Base-by-base conservation (phyloP, 2,329 filamentous ascomycete genomes). In the Ceratocystis cacaofunesta region DNA sequence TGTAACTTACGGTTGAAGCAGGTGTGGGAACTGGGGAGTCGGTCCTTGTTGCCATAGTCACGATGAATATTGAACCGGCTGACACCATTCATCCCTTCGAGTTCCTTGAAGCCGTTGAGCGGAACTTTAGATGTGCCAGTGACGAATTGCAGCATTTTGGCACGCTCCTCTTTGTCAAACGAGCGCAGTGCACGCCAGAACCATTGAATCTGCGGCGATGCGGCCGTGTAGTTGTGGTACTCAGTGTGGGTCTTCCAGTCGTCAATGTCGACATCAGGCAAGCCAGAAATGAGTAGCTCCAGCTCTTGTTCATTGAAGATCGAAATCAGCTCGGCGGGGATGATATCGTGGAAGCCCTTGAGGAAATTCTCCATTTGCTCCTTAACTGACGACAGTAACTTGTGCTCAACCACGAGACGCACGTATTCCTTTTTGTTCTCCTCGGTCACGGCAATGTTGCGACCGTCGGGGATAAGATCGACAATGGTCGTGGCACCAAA, bases 221-320 rank as follows among this genome's bases (percentile, higher is more conserved):
- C 92, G 41, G 90, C 87, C 3, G 85, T 90, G 78, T 99, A 99
- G 76, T 97, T 97, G 76, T 97, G 92, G 72, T 99, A 97, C 73
- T 99, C 95, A 1, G 92, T 95, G 76, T 96, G 96, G 77, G 89
- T 91, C 83, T 96, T 96, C 94, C 94, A 99, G 77, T 99, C 94
- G 72, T 99, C 94, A 50, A 97, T 85, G 71, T 99, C 92, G 70
- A 99, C 96, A 72, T 99, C 94, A 1, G 94, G 94, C 63, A 99
- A 82, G 73, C 94, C 94, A 62, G 94, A 99, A 72, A 99, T 99
- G 68, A 99, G 81, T 61, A 99, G 80, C 75, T 99, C 94, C 32
- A 99, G 82, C 76, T 99, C 94, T 74, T 99, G 94, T 75, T 99
- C 94, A 74, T 95, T 96, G 80, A 99, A 99, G 72, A 99, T 99